Evolutionary conservation across 163 green algal genomes (phyloP), one percentile per base, ranked within the genome.

Genomic region (Chlamydomonas reinhardtii): DNA sequence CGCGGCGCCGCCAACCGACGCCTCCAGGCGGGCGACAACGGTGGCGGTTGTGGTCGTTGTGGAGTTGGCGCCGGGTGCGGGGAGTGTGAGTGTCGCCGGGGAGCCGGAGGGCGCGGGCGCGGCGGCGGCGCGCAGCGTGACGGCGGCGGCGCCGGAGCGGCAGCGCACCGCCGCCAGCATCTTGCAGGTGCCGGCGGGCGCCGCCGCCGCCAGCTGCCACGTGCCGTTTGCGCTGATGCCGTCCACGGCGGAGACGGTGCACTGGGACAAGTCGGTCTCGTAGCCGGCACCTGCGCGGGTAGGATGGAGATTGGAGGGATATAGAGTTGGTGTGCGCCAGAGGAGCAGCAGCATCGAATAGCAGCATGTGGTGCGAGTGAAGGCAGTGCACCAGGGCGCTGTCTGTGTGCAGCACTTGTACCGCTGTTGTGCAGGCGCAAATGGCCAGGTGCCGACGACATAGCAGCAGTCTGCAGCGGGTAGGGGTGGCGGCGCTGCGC

Each of bases 161-260:
- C 78, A 85, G 2, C 48, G 31, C 22, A 85, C 78, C 31, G 17
- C 78, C 20, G 78, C 78, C 31, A 76, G 48, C 78, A 85, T 85
- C 22, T 39, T 34, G 48, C 78, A 85, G 34, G 59, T 48, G 31
- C 78, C 54, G 56, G 59, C 61, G 35, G 74, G 31, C 19, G 74
- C 56, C 32, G 32, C 32, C 14, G 62, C 78, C 43, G 29, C 66
- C 16, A 85, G 31, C 48, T 35, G 11, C 78, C 78, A 85, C 48
- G 68, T 32, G 22, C 76, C 65, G 32, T 76, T 59, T 4, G 48
- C 6, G 48, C 48, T 56, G 48, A 19, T 24, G 15, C 37, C 52
- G 1, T 65, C 62, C 39, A 39, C 79, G 31, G 43, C n/a, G 39
- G 22, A 14, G 29, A 85, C 48, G 48, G 34, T 14, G 32, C 78